Base-by-base conservation (phyloP, 2,329 filamentous ascomycete species). In the Cytospora mali region DNA sequence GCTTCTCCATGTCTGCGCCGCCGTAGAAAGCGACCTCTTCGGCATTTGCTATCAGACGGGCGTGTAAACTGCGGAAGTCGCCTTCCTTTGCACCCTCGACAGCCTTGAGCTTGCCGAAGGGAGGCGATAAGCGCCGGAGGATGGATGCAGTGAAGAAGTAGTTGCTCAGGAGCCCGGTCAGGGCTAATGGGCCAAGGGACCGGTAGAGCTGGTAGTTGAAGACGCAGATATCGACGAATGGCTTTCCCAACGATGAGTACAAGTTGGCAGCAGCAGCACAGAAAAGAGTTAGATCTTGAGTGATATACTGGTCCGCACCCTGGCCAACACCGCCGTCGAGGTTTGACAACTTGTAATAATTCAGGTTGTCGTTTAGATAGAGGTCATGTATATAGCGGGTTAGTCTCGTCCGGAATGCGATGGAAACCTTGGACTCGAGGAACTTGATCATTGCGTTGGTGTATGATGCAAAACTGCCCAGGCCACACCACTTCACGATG, bases 381-480 rank as follows among this genome's bases (percentile, higher is more conserved):
- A 99, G 80, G 71, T 99, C 95, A 76, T 99, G 95, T 59, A 99
- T 97, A 74, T 99, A 99, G 69, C 95, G 84, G 2, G 95, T 99
- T 16, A 99, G 82, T 13, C 95, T 87, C 5, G 95, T 99, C 49
- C 95, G 88, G 83, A 99, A 99, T 35, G 96, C 94, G 68, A 99
- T 99, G 7, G 94, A 97, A 59, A 99, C 93, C 79, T 99, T 99
- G 56, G 92, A 94, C 76, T 99, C 94, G 66, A 99, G 84, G 77
- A 91, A 99, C 76, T 98, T 98, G 81, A 99, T 99, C 90, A 96
- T 97, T 60, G 94, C 93, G 75, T 99, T 99, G 56, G 94, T 97
- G 73, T 99, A 99, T 0, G 94, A 96, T 10, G 93, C 94, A 67
- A 98, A 88, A 2, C 91, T 92, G 49, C 95, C 95, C 39, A 99